A percentile compares a stretch with the other conserved stretches of the same genome.
phyloP scores from a whole-genome alignment of 441 rosid genomes.

The Populus hybrid region DNA sequence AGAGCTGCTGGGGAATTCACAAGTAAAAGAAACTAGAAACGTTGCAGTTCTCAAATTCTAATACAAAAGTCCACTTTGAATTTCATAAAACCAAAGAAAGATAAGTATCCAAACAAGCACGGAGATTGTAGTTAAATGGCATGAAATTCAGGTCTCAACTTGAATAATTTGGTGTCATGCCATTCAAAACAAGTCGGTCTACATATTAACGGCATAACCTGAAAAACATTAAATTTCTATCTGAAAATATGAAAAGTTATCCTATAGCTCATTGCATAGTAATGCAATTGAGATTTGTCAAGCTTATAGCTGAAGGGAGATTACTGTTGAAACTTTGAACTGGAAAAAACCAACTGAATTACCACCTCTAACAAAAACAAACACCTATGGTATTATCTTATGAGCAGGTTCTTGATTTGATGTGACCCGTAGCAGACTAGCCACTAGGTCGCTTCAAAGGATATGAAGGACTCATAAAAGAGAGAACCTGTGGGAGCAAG shows the following conservation, averaged over 20 bases:
- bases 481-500: background rate
- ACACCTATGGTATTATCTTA: background rate
- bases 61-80: background rate
- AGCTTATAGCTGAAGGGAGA: background rate
- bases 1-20: background rate
- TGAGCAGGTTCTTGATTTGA: background rate
- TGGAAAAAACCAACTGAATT: background rate
- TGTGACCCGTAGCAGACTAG: background rate
- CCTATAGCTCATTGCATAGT: background rate
- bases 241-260: background rate
- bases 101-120: background rate
- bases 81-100: background rate
- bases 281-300: background rate
- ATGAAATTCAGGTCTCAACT: background rate
- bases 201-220: background rate
- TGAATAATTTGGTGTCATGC: background rate
- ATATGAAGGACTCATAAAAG: background rate
- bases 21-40: background rate
- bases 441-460: background rate
- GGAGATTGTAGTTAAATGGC: background rate
- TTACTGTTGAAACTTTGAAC: background rate
- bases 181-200: background rate
- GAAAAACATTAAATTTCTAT: background rate
- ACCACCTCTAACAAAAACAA: background rate
- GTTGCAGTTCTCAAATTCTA: background rate